These are phyloP conservation scores for Melastoma candidum DNA, from an alignment of 441 rosid genomes.

Conservation along the genomic window DNA sequence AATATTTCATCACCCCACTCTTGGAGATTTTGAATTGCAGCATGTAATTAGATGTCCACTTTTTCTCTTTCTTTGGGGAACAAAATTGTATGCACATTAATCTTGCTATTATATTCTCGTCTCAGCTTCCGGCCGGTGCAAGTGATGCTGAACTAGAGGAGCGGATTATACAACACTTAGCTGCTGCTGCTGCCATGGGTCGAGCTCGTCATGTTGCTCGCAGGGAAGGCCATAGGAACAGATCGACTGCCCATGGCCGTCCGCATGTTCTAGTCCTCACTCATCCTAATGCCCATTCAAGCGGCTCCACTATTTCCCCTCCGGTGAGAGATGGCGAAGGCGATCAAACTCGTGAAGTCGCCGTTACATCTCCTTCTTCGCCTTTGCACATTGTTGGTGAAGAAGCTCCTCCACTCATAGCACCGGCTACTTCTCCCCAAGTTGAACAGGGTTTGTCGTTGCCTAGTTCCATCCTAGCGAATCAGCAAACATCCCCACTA, in stretches of 20 bases:
- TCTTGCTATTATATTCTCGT: slow-evolving; percentile 12
- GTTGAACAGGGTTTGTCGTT: slow-evolving; percentile 35
- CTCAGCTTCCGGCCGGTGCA: slow-evolving; percentile 71
- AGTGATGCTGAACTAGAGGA: slow-evolving; percentile 90
- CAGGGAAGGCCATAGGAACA: slow-evolving; percentile 76
- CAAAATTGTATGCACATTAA: not conserved
- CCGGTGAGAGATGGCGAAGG: slow-evolving; percentile 43
- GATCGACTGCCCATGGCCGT: slow-evolving; percentile 61
- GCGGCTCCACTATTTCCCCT: slow-evolving; percentile 42
- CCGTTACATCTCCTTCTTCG: slow-evolving; percentile 30
- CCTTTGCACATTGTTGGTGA: slow-evolving; percentile 27
- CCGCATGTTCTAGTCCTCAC: slow-evolving; percentile 65
- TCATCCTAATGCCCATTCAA: slow-evolving; percentile 39
- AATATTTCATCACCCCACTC: slow-evolving; percentile 85
- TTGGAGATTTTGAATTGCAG: slow-evolving; percentile 87
- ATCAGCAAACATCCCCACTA: slow-evolving; percentile 22
- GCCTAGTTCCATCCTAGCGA: slow-evolving; percentile 24
- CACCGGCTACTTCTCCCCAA: slow-evolving; percentile 25
- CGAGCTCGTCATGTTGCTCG: slow-evolving; percentile 61
- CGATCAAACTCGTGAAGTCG: slow-evolving; percentile 31
- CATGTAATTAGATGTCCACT: slow-evolving; percentile 27
- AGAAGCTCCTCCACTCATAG: slow-evolving; percentile 31
- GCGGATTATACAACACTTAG: slow-evolving; percentile 86
- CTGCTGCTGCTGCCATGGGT: slow-evolving; percentile 95
- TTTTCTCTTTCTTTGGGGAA: no score